phyloP scores from a whole-genome alignment of 176 grass and related monocot genomes.

The Carex myosuroides region DNA sequence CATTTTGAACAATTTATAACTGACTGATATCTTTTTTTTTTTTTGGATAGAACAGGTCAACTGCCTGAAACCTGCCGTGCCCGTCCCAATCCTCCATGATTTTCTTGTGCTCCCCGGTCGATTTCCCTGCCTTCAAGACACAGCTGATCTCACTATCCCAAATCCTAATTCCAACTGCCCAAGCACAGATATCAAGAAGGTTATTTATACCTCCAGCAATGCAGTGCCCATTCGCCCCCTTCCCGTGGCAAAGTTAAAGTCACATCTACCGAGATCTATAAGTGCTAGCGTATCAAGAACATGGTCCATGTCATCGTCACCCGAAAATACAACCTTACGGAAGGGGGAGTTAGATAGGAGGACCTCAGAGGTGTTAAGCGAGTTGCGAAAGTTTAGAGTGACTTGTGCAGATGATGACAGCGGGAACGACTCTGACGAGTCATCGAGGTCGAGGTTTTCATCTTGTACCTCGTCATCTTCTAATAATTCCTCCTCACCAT shows the following conservation, averaged over 20 bases:
- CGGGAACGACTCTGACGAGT: slow-evolving; percentile 55
- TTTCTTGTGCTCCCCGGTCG: slow-evolving; percentile 52
- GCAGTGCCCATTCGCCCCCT: slow-evolving; percentile 9
- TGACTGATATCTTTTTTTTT: not conserved
- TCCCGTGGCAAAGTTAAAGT: slow-evolving; percentile 22
- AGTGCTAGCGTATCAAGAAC: slow-evolving; percentile 29
- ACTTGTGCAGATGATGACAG: slow-evolving; percentile 35
- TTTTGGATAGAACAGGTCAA: slow-evolving; percentile 23
- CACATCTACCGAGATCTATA: slow-evolving; percentile 30
- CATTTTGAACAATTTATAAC: not conserved
- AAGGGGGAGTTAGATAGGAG: slow-evolving; percentile 27
- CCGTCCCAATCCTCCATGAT: slow-evolving; percentile 48
- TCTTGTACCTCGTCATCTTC: slow-evolving; percentile 32
- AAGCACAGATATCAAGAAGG: slow-evolving; percentile 45
- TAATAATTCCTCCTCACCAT: slow-evolving; percentile 25
- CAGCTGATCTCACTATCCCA: slow-evolving; percentile 29
- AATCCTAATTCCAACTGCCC: not conserved
- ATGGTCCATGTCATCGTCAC: slow-evolving; percentile 18
- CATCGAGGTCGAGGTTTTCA: slow-evolving; percentile 32
- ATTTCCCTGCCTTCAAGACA: slow-evolving; percentile 45
- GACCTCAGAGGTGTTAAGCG: slow-evolving; percentile 28
- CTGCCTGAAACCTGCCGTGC: slow-evolving; percentile 46
- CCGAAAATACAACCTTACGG: slow-evolving; percentile 5
- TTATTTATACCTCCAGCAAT: slow-evolving; percentile 22
- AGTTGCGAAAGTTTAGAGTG: slow-evolving; percentile 40